A percentile compares a stretch with the other conserved stretches of the same genome.
phyloP scores from a whole-genome alignment of 495 filamentous ascomycete genomes.

The Podospora anserina region DNA sequence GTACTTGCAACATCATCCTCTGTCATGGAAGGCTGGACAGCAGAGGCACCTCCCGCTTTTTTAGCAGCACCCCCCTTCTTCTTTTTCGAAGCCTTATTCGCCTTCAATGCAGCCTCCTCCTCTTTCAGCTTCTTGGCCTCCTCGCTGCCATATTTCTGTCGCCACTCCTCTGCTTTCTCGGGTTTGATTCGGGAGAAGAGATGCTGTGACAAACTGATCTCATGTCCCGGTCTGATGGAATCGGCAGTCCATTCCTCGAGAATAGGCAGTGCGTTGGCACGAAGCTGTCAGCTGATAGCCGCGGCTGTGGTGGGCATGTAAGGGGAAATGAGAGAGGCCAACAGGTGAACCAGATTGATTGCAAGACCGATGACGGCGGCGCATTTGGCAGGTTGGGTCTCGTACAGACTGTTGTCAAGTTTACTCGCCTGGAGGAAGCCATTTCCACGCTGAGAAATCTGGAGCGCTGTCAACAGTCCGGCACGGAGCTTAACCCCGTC shows the following conservation, averaged over 20 bases:
- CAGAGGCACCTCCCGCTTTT: background rate
- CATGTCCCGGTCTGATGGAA: constrained; percentile 63
- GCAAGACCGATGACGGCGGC: constrained; percentile 72
- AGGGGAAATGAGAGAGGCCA: constrained; percentile 67
- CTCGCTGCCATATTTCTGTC: constrained; percentile 66
- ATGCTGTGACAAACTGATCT: constrained; percentile 72
- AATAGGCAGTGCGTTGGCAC: constrained; percentile 59
- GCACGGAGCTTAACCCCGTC: constrained; percentile 70
- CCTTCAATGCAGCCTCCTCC: constrained; percentile 18
- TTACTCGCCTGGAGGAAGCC: constrained; percentile 68
- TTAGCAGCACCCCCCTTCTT: background rate
- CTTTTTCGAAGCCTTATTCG: background rate
- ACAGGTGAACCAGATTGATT: constrained; percentile 72
- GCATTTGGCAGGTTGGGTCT: constrained; percentile 27
- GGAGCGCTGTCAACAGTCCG: constrained; percentile 65
- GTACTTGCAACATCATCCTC: too few species aligned
- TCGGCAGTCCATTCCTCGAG: constrained; percentile 56
- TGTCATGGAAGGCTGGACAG: too few species aligned
- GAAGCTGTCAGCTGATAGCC: constrained; percentile 68
- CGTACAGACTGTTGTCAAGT: constrained; percentile 72
- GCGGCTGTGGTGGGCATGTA: constrained; percentile 74
- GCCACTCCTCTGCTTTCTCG: constrained; percentile 77
- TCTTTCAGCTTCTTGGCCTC: constrained; percentile 18
- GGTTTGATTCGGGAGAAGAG: constrained; percentile 77
- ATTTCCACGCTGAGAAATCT: constrained; percentile 71